These are phyloP conservation scores for Dentipellis sp. DNA, from an alignment of 768 basidiomycete genomes.

Conservation along the genomic window DNA sequence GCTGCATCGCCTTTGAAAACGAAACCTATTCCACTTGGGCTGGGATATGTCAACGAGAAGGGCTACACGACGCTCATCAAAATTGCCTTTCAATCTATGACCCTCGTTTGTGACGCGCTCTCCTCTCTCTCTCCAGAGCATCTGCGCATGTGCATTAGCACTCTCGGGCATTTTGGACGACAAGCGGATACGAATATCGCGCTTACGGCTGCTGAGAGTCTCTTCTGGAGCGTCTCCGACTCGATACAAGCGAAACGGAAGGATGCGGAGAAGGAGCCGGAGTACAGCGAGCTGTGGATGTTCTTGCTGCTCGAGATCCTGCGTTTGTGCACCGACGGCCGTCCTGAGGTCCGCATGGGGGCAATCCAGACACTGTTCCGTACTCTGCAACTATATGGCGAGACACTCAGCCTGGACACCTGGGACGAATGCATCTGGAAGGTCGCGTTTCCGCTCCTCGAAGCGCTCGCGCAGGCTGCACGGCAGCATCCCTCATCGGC, in stretches of 20 bases:
- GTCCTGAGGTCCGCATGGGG: slow-evolving; percentile 85
- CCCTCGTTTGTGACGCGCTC: slow-evolving; percentile 89
- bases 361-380: slow-evolving; percentile 95
- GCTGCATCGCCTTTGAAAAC: slow-evolving; percentile 19
- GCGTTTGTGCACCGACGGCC: slow-evolving; percentile 68
- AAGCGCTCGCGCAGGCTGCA: slow-evolving; percentile 52
- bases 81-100: slow-evolving; percentile 90
- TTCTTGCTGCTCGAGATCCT: slow-evolving; percentile 78
- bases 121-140: slow-evolving; percentile 73
- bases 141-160: slow-evolving; percentile 81
- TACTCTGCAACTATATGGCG: slow-evolving; percentile 89
- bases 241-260: slow-evolving; percentile 83
- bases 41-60: slow-evolving; percentile 52
- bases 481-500: slow-evolving; percentile 23
- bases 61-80: slow-evolving; percentile 72
- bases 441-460: slow-evolving; percentile 80
- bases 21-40: slow-evolving; percentile 29
- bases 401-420: slow-evolving; percentile 67
- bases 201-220: slow-evolving; percentile 83
- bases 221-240: slow-evolving; percentile 95
- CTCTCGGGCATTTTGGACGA: slow-evolving; percentile 84
- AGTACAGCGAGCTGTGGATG: slow-evolving; percentile 91
- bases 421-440: slow-evolving; percentile 94
- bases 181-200: slow-evolving; percentile 96
- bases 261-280: slow-evolving; percentile 47